These are phyloP conservation scores for Flaveria bidentis DNA, from an alignment of 129 eudicot genomes.

Conservation along the genomic window DNA sequence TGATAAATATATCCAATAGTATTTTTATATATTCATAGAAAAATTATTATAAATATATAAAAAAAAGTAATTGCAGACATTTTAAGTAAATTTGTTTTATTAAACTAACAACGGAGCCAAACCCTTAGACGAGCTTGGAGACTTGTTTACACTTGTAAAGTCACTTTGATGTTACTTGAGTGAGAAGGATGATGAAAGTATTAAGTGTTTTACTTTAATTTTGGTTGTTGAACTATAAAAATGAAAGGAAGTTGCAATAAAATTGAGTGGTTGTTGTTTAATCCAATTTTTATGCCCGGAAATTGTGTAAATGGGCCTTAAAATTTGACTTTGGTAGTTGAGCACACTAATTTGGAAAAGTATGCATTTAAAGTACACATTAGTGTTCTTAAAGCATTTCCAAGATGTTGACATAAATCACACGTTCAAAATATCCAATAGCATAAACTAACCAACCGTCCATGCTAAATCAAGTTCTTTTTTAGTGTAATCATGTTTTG, in stretches of 20 bases:
- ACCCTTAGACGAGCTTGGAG: neutral
- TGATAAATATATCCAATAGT: too few species aligned
- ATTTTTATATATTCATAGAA: too few species aligned
- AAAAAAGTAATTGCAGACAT: too few species aligned
- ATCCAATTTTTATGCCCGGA: conserved; percentile 9
- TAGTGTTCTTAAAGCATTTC: conserved; percentile 25
- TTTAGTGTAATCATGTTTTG: neutral
- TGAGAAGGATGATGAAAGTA: neutral
- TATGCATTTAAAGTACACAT: conserved; percentile 22
- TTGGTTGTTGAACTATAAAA: neutral
- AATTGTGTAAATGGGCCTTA: neutral
- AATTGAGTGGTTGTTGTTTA: neutral
- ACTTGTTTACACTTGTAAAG: neutral
- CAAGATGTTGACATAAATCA: conserved; percentile 30
- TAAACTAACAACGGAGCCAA: too few species aligned
- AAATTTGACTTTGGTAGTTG: conserved; percentile 25
- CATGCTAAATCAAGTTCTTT: conserved; percentile 10
- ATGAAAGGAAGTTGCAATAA: neutral
- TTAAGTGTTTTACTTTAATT: neutral
- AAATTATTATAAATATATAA: too few species aligned
- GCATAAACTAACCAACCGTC: conserved; percentile 11
- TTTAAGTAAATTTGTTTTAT: too few species aligned
- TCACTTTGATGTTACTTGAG: neutral
- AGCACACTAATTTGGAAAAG: conserved; percentile 38
- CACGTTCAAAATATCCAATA: conserved; percentile 20